Evolutionary conservation across 257 asterid genomes (phyloP).

Genomic region (Eucommia ulmoides): DNA sequence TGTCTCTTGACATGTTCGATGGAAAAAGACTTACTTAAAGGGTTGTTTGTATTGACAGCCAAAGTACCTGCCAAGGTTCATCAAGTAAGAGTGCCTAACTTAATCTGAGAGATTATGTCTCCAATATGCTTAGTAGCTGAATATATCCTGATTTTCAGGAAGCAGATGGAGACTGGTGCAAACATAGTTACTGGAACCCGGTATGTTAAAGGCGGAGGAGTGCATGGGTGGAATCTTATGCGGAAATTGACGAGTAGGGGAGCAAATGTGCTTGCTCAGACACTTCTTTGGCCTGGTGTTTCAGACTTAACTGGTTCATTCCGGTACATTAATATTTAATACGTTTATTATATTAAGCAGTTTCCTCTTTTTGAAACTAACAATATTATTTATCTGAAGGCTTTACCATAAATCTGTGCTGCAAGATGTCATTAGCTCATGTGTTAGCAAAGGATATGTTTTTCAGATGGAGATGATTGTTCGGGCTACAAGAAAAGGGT

Average conservation of each 20-base stretch:
- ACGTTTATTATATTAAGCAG: constrained; percentile 1
- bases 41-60: constrained; percentile 66
- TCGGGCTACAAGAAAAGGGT: constrained; percentile 86
- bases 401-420: constrained; percentile 80
- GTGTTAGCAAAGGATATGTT: constrained; percentile 30
- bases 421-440: constrained; percentile 70
- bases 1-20: too few species aligned
- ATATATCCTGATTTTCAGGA: constrained; percentile 31
- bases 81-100: constrained; percentile 32
- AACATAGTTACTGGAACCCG: constrained; percentile 96
- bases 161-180: constrained; percentile 86
- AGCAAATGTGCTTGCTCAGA: constrained; percentile 96
- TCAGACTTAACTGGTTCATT: constrained; percentile 97
- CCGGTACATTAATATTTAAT: constrained; percentile 39
- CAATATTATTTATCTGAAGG: constrained; percentile 26
- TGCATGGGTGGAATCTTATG: constrained; percentile 96
- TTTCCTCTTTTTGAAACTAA: constrained; percentile 4
- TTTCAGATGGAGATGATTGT: constrained; percentile 99
- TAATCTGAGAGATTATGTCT: constrained; percentile 7
- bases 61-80: constrained; percentile 81
- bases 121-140: constrained; percentile 11
- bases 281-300: constrained; percentile 98
- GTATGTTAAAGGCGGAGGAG: constrained; percentile 89
- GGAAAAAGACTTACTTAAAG: too few species aligned
- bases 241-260: constrained; percentile 98